Conservation (phyloP, 306 rosid genomes). For the Glycine tomentella region DNA sequence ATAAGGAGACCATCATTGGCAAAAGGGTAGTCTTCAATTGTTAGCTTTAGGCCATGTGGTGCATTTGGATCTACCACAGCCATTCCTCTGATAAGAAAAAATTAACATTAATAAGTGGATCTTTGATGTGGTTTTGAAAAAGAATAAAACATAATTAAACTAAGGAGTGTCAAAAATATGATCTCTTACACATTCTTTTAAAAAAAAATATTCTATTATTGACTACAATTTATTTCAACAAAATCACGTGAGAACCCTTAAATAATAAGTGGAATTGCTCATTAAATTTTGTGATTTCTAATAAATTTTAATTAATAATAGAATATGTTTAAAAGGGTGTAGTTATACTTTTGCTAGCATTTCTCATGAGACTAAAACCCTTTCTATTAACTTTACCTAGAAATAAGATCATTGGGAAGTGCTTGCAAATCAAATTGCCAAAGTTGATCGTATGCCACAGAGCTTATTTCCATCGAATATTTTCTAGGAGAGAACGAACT, state of each 20-base stretch:
- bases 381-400: not conserved
- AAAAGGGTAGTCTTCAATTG: conserved; percentile 6
- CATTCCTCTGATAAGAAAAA: not conserved
- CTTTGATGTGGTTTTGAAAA: not conserved
- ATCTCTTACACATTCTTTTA: not conserved
- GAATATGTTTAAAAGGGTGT: too few relatives aligned
- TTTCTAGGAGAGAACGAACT: conserved; percentile 9
- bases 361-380: not conserved
- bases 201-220: too few relatives aligned
- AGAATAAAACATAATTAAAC: not conserved
- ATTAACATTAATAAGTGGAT: not conserved
- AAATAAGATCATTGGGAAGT: conserved; percentile 48
- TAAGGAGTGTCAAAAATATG: too few relatives aligned
- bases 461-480: conserved; percentile 49
- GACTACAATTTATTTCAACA: too few relatives aligned
- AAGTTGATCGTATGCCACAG: conserved; percentile 38
- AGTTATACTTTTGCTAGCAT: not conserved
- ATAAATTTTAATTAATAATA: too few relatives aligned
- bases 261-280: too few relatives aligned
- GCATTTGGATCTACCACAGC: not conserved
- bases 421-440: conserved; percentile 49
- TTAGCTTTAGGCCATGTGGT: conserved; percentile 18
- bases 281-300: too few relatives aligned
- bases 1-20: conserved; percentile 2
- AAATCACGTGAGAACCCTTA: too few relatives aligned